Evolutionary conservation across 2,329 filamentous ascomycete genomes (phyloP).

Genomic region (Pyrenochaeta sp.): DNA sequence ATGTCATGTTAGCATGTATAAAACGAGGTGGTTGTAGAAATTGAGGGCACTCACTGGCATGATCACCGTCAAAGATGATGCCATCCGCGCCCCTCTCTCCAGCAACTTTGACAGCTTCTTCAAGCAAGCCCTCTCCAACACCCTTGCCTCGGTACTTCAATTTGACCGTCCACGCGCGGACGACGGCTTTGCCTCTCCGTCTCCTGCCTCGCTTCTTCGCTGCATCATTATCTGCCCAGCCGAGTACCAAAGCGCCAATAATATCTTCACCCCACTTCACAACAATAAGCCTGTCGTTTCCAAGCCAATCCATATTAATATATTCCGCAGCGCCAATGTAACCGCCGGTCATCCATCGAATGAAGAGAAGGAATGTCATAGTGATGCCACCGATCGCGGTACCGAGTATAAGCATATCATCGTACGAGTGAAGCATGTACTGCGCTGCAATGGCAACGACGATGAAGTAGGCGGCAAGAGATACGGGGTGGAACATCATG

Average conservation of each 20-base stretch:
- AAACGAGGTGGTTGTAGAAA: not conserved
- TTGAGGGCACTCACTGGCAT: slow-evolving; percentile 70
- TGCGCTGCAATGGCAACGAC: slow-evolving; percentile 52
- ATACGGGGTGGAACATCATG: slow-evolving; percentile 55
- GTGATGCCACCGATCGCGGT: slow-evolving; percentile 68
- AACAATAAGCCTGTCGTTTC: slow-evolving; percentile 62
- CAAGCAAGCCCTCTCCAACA: slow-evolving; percentile 75
- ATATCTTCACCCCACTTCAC: slow-evolving; percentile 73
- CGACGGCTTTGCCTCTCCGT: slow-evolving; percentile 71
- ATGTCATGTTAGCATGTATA: slow-evolving; percentile 20
- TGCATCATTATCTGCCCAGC: slow-evolving; percentile 64
- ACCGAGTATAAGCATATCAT: slow-evolving; percentile 64
- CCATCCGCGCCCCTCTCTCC: slow-evolving; percentile 74
- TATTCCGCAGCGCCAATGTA: slow-evolving; percentile 72
- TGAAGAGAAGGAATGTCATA: slow-evolving; percentile 69
- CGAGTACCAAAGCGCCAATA: slow-evolving; percentile 75
- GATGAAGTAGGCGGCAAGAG: slow-evolving; percentile 50
- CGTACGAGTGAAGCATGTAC: slow-evolving; percentile 49
- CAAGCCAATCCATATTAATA: slow-evolving; percentile 70
- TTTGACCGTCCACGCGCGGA: slow-evolving; percentile 84
- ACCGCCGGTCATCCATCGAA: slow-evolving; percentile 67
- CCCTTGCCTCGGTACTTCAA: slow-evolving; percentile 74
- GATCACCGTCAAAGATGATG: slow-evolving; percentile 76
- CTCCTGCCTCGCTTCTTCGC: slow-evolving; percentile 55
- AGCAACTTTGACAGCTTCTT: slow-evolving; percentile 74